Conservation (phyloP, 331 rosid species). For the Malus hybrid region DNA sequence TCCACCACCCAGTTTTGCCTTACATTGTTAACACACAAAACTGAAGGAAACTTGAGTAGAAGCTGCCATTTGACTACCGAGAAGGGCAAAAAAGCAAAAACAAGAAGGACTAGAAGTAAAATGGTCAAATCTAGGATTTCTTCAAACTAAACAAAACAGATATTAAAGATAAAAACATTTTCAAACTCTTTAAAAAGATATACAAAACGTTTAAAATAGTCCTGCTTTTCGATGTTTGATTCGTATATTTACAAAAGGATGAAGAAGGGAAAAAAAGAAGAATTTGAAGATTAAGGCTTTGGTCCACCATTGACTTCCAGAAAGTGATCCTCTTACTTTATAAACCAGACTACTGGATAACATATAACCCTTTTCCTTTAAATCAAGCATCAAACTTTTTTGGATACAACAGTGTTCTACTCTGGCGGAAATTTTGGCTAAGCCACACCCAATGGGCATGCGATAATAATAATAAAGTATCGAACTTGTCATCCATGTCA, state of each 20-base stretch:
- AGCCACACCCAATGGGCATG: too few species aligned
- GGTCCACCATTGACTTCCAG: too few species aligned
- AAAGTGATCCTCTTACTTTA: too few species aligned
- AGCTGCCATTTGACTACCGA: background rate
- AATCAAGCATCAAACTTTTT: too few species aligned
- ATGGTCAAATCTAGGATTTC: background rate
- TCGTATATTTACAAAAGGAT: background rate
- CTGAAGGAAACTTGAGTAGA: background rate
- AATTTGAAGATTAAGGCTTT: background rate
- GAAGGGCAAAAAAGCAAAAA: background rate
- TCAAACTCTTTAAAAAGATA: background rate
- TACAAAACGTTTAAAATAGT: background rate
- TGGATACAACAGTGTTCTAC: too few species aligned
- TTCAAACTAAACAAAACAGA: background rate
- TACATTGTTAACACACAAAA: background rate
- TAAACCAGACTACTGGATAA: too few species aligned
- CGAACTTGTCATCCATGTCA: too few species aligned
- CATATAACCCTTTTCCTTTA: too few species aligned
- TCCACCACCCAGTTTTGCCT: background rate
- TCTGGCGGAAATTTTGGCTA: too few species aligned
- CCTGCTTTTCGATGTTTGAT: background rate
- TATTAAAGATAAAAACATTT: background rate
- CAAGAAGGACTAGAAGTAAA: background rate
- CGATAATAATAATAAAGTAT: too few species aligned
- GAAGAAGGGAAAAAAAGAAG: background rate